Conservation (phyloP, 805 yeast species). For the Metschnikowia vanudenii region DNA sequence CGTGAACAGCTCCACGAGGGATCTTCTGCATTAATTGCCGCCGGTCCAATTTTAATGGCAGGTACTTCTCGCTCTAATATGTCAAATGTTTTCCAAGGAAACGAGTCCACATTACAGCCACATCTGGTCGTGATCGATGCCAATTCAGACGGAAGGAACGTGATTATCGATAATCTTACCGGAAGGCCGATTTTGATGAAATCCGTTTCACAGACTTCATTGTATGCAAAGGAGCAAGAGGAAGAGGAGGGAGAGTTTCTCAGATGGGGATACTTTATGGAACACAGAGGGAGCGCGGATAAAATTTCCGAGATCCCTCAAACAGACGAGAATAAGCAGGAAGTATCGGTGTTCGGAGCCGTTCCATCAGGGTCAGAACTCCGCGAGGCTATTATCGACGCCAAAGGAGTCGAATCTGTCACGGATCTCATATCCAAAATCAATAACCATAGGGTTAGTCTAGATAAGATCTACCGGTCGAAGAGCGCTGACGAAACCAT, state of each 20-base stretch:
- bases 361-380: slow-evolving; percentile 56
- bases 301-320: slow-evolving; percentile 3
- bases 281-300: slow-evolving; percentile 48
- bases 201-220: slow-evolving; percentile 60
- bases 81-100: slow-evolving; percentile 11
- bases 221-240: slow-evolving; percentile 74
- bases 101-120: slow-evolving; percentile 44
- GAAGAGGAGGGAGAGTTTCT: slow-evolving; percentile 92
- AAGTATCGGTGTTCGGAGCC: slow-evolving; percentile 33
- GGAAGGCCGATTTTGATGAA: slow-evolving; percentile 70
- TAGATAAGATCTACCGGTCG: slow-evolving; percentile 48
- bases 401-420: slow-evolving; percentile 72
- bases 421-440: slow-evolving; percentile 66
- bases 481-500: slow-evolving; percentile 1
- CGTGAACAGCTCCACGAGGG: slow-evolving; percentile 44
- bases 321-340: slow-evolving; percentile 10
- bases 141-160: slow-evolving; percentile 48
- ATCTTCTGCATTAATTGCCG: slow-evolving; percentile 48
- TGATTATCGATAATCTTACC: slow-evolving; percentile 64
- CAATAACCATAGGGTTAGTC: slow-evolving; percentile 49
- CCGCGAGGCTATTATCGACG: slow-evolving; percentile 63
- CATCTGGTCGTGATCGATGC: slow-evolving; percentile 73
- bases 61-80: slow-evolving; percentile 6
- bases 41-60: slow-evolving; percentile 49
- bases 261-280: slow-evolving; percentile 78